A percentile compares a stretch with the other conserved stretches of the same genome.
Conservation (phyloP, 805 yeast genomes). For the Metschnikowia cerradonensis region DNA sequence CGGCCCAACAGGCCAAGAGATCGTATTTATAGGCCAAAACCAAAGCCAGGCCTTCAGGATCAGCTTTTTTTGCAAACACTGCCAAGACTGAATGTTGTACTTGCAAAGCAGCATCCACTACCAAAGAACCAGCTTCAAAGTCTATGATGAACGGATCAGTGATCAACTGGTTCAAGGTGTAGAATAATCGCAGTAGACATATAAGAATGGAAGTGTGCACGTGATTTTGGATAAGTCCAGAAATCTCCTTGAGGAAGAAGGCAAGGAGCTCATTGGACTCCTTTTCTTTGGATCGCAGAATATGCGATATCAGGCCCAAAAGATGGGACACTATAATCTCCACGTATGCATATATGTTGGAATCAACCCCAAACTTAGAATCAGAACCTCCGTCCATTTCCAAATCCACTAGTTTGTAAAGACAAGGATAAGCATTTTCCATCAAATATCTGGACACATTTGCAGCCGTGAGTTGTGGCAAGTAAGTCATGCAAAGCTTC, state of each 20-base stretch:
- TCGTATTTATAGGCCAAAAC: conserved; percentile 29
- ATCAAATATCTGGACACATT: conserved; percentile 20
- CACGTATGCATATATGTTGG: conserved; percentile 11
- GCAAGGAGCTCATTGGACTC: conserved; percentile 12
- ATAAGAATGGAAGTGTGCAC: conserved; percentile 18
- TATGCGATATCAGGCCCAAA: conserved; percentile 23
- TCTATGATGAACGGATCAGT: conserved; percentile 28
- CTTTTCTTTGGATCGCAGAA: conserved; percentile 15
- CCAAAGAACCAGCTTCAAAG: conserved; percentile 13
- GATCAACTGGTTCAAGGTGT: conserved; percentile 28
- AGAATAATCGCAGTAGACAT: conserved; percentile 27
- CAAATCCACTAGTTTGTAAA: conserved; percentile 12
- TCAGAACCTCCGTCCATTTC: neutral
- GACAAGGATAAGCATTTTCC: conserved; percentile 21
- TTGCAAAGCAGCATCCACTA: conserved; percentile 18
- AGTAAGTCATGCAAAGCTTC: conserved; percentile 23
- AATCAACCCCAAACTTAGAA: neutral
- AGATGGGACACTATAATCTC: conserved; percentile 25
- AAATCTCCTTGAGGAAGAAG: conserved; percentile 19
- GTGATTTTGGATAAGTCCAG: conserved; percentile 2
- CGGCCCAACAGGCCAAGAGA: conserved; percentile 34
- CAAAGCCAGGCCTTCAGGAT: conserved; percentile 17
- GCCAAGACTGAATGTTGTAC: conserved; percentile 22
- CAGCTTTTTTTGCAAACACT: conserved; percentile 11
- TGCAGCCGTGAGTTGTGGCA: conserved; percentile 26